A percentile compares a stretch with the other conserved stretches of the same genome.
These are phyloP conservation scores for Polyporus arcularius DNA, from an alignment of 768 basidiomycete species.

Conservation along the genomic window DNA sequence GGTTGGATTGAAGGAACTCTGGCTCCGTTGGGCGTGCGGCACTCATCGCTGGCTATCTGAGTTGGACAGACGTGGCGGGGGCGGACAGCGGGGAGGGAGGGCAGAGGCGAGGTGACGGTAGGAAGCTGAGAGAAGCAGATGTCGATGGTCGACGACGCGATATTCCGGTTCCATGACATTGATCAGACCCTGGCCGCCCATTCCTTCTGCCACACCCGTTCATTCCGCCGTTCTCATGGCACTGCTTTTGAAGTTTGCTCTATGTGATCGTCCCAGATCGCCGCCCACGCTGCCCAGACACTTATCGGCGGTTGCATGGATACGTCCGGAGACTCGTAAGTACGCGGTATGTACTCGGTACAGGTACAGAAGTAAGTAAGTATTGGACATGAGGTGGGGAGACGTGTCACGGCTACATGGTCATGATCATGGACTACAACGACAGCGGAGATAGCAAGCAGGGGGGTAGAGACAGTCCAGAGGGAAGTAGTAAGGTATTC, in stretches of 20 bases:
- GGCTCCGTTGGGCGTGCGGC: slow-evolving; percentile 3
- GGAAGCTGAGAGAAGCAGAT: not conserved
- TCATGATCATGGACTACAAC: slow-evolving; percentile 24
- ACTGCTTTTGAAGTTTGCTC: not conserved
- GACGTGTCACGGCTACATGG: slow-evolving; percentile 22
- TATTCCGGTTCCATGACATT: slow-evolving; percentile 1
- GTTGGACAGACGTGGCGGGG: slow-evolving; percentile 2
- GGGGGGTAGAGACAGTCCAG: slow-evolving; percentile 18
- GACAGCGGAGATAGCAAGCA: slow-evolving; percentile 26
- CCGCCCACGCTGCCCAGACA: not conserved
- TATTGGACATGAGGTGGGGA: slow-evolving; percentile 5
- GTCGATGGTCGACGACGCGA: not conserved
- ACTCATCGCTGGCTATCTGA: slow-evolving; percentile 4
- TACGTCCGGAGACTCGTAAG: not conserved
- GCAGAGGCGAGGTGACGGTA: not conserved
- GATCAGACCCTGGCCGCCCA: not conserved
- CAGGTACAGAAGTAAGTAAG: not conserved
- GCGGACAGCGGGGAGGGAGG: not conserved
- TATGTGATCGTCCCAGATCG: not conserved
- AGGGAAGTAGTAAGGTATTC: slow-evolving; percentile 15
- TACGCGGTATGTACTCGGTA: slow-evolving; percentile 21
- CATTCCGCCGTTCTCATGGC: not conserved
- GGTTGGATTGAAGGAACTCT: slow-evolving; percentile 1
- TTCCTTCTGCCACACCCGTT: not conserved
- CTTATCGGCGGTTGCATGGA: too few species aligned